Evolutionary conservation across 2,329 filamentous ascomycete genomes (phyloP), one percentile per base, ranked within the genome.

Genomic region (Anisogramma anomala): DNA sequence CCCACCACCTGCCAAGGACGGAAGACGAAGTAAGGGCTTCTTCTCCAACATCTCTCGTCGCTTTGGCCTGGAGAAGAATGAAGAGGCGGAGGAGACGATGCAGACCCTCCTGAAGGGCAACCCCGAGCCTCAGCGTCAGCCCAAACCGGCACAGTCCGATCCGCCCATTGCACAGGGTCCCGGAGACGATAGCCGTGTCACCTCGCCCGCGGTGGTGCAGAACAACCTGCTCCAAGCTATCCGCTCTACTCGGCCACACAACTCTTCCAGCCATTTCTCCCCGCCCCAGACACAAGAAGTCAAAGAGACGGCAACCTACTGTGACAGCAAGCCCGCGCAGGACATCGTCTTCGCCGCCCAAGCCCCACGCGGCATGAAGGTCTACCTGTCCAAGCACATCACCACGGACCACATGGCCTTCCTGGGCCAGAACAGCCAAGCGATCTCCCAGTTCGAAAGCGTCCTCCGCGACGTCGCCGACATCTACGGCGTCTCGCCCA

Each of bases 251-350:
- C 77, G 86, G 27, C 70, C 86, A 1, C 80, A 88, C 58, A 81
- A 84, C 48, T 85, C 84, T 1, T 71, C 76, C 13, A 66, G 68
- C 9, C 62, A 94, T n/a, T 89, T 84, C 61, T 77, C 75, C 3
- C 74, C 77, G 17, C 85, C 85, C 0, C 66, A 75, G 39, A 80
- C 82, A 26, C 79, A 77, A 47, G 66, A 79, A 37, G 79, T 94
- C 50, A 82, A 82, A 55, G 87, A 94, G 58, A 82, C 85, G 51
- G 75, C 80, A 28, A 82, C 83, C 0, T 94, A 94, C 62, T 95
- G 88, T 58, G 88, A 95, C 63, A 72, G 77, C 50, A 80, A 68
- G 18, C 77, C 82, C 2, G 77, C 76, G 1, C 77, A 87, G 43
- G 79, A 94, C 58, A 75, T 94, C 9, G 67, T 67, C 13, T 80